Base-by-base conservation (phyloP, 768 basidiomycete species). In the Suillus placidus region DNA sequence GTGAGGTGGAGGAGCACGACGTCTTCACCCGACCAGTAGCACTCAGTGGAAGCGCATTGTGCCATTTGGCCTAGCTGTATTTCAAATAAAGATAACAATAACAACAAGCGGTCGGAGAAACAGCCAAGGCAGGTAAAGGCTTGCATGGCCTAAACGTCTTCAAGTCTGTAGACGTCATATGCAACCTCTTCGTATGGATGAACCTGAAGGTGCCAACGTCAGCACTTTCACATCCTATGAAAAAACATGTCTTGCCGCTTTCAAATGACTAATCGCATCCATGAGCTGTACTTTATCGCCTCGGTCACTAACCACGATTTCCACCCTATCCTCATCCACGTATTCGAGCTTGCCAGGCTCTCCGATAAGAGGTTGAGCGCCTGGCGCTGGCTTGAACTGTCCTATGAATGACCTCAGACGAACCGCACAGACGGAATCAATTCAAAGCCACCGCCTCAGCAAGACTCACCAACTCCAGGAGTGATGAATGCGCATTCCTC, bases 131-230 rank as follows among this genome's bases (percentile, higher is more conserved):
- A 23, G n/a, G 20, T 42, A n/a, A 40, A 20, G 51, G 52, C 13
- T 38, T 40, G 62, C 30, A 26, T 54, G 35, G 14, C 9, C 81
- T 69, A 81, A 60, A 82, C 74, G 66, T 82, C 77, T 71, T 85
- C 82, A 3, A 84, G 72, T 52, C 78, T 81, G 72, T 86, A 84
- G 2, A 87, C 83, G 67, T 87, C 84, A 67, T 86, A 86, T 6
- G 82, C 85, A 57, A 86, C 83, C 71, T 86, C 83, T 73, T 87
- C 85, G 66, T 87, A 86, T 9, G 85, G 85, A 69, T 86, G 86
- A 5, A 81, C 78, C 85, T 87, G 66, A 47, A 52, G 35, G 23
- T 18, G 18, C 20, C 32, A 34, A 55, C 32, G 54, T 37, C 32
- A 64, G 63, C 30, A 55, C 65, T 37, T 23, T 12, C 12, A 37